Evolutionary conservation across 768 basidiomycete genomes (phyloP).

Genomic region (Pisolithus tinctorius): DNA sequence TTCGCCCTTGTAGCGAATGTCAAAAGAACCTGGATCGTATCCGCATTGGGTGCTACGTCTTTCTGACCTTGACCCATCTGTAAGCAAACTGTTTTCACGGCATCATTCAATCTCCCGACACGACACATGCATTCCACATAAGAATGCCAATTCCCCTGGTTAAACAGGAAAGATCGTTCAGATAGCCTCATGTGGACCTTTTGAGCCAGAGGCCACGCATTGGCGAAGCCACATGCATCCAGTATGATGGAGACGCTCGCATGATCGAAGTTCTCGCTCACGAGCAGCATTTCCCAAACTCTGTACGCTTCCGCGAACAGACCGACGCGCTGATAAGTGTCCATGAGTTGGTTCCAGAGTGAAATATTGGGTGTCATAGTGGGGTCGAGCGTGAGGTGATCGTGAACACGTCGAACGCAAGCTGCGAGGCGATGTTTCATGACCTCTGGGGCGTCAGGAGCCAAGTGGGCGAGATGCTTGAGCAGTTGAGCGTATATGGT

Average conservation of each 20-base stretch:
- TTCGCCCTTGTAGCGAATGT: slow-evolving; percentile 43
- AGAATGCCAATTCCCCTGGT: slow-evolving; percentile 69
- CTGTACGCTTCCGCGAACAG: slow-evolving; percentile 65
- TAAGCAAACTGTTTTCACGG: slow-evolving; percentile 52
- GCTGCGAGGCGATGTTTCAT: slow-evolving; percentile 31
- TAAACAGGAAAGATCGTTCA: slow-evolving; percentile 44
- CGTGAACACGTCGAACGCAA: slow-evolving; percentile 61
- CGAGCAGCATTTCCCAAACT: slow-evolving; percentile 72
- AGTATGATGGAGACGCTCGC: slow-evolving; percentile 75
- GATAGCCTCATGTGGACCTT: slow-evolving; percentile 49
- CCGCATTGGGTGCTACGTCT: slow-evolving; percentile 41
- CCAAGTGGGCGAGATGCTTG: slow-evolving; percentile 43
- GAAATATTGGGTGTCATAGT: slow-evolving; percentile 62
- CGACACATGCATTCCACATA: slow-evolving; percentile 87
- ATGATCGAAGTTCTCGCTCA: slow-evolving; percentile 51
- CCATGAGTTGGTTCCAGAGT: slow-evolving; percentile 83
- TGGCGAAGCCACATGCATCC: slow-evolving; percentile 71
- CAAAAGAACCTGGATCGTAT: slow-evolving; percentile 46
- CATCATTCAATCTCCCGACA: slow-evolving; percentile 57
- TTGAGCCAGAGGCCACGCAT: slow-evolving; percentile 43
- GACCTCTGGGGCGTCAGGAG: slow-evolving; percentile 22
- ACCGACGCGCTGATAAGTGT: slow-evolving; percentile 77
- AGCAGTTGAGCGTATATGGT: slow-evolving; percentile 66
- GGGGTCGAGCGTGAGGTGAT: slow-evolving; percentile 71
- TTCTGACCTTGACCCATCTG: slow-evolving; percentile 51